These are phyloP conservation scores for Candida verbasci DNA, from an alignment of 805 yeast species.

Conservation along the genomic window DNA sequence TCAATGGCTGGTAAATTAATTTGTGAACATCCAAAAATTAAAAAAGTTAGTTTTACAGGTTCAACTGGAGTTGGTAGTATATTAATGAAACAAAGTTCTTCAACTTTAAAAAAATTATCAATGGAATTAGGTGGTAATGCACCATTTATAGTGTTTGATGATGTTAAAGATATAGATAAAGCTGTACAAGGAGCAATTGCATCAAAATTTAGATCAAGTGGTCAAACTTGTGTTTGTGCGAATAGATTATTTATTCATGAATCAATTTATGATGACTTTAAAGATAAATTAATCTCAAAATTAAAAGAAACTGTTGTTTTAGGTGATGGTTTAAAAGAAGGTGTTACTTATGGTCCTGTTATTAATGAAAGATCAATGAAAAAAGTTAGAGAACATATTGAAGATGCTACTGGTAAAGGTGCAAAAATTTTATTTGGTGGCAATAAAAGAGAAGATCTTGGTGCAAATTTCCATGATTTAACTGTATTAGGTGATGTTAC, in stretches of 20 bases:
- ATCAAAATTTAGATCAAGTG: conserved; percentile 57
- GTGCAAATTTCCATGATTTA: conserved; percentile 62
- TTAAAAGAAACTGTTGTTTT: conserved; percentile 36
- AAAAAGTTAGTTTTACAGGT: conserved; percentile 61
- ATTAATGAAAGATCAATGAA: conserved; percentile 59
- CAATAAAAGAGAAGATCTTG: conserved; percentile 45
- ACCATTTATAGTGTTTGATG: conserved; percentile 58
- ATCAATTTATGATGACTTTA: conserved; percentile 46
- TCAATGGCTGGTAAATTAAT: conserved; percentile 51
- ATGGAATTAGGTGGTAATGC: conserved; percentile 69
- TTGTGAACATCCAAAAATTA: conserved; percentile 39
- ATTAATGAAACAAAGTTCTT: conserved; percentile 53
- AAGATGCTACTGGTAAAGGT: conserved; percentile 63
- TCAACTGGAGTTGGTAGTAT: conserved; percentile 61
- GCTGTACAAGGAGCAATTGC: conserved; percentile 52
- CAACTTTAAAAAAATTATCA: conserved; percentile 56
- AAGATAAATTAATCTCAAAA: conserved; percentile 37
- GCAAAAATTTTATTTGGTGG: conserved; percentile 69
- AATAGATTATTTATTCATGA: conserved; percentile 56
- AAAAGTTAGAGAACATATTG: conserved; percentile 58
- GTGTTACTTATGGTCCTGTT: conserved; percentile 73
- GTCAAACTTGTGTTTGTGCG: conserved; percentile 66
- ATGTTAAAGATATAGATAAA: conserved; percentile 47
- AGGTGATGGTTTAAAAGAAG: conserved; percentile 59
- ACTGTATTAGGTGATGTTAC: conserved; percentile 64